Evolutionary conservation across 1,139 yeast species (phyloP), one percentile per base, ranked within the genome.

Genomic region (Taphrina pruni): DNA sequence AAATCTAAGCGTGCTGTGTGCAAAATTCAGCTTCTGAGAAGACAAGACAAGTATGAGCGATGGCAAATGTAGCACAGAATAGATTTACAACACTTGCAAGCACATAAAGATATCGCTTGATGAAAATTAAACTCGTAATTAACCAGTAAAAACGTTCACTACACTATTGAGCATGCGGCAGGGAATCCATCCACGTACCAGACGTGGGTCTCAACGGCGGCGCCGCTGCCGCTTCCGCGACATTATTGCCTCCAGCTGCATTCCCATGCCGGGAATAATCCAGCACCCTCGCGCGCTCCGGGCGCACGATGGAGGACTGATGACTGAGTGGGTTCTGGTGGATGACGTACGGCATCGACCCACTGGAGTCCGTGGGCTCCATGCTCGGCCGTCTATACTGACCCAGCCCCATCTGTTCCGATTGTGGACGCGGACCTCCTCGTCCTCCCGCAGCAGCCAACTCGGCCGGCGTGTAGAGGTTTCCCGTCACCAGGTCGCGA

Each of bases 361-460:
- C 54, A 43, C 54, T 45, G 12, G 62, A 58, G 14, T 58, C 62
- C 7, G 62, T 45, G 41, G 21, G 52, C 7, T 58, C 62, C 43
- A 32, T n/a, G n/a, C 54, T 43, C 17, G 60, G 60, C 12, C 62
- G 62, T 1, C 26, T 26, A 3, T 17, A n/a, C 36, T 12, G 50
- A 2, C 50, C 32, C 32, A 26, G 32, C 32, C 32, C 32, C 17
- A 17, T 17, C 17, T 17, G 17, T 17, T 17, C 17, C 17, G 17
- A 17, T 17, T 17, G 17, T 17, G 17, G 17, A 17, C 17, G 17
- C 17, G 17, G 17, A 26, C 32, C 4, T 26, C 2, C 32, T 8
- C 43, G 62, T 1, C 12, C 17, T 7, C 8, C 51, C 2, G 62
- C 62, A 11, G 62, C 62, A 45, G 52, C 51, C 43, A 58, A 41